Evolutionary conservation across 441 rosid genomes (phyloP).

Genomic region (Gossypium lobatum): DNA sequence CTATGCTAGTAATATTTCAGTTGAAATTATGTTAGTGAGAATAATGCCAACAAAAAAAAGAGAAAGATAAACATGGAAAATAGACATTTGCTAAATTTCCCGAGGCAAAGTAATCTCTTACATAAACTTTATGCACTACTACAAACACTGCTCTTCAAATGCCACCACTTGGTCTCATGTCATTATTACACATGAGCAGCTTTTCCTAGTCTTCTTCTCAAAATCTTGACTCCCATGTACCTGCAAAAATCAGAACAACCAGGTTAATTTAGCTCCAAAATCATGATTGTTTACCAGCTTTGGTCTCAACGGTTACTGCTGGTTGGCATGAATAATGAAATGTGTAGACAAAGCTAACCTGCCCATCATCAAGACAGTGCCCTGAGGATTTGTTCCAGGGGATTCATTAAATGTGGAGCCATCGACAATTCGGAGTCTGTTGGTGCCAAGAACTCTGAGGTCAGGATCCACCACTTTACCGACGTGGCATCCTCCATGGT

Average conservation of each 20-base stretch:
- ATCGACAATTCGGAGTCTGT: conserved; percentile 73
- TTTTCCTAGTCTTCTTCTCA: conserved; percentile 68
- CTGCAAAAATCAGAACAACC: conserved; percentile 33
- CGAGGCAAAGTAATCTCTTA: conserved; percentile 11
- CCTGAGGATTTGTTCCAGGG: conserved; percentile 98
- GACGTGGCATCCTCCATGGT: conserved; percentile 91
- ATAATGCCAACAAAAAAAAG: no score
- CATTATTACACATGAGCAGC: conserved; percentile 47
- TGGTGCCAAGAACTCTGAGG: conserved; percentile 58
- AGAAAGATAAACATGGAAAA: no score
- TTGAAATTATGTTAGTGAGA: no score
- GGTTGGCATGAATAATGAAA: neutral
- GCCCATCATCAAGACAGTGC: conserved; percentile 93
- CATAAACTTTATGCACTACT: conserved; percentile 4
- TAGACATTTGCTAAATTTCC: neutral
- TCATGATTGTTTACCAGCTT: neutral
- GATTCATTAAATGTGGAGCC: conserved; percentile 73
- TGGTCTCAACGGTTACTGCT: conserved; percentile 1
- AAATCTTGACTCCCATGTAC: conserved; percentile 88
- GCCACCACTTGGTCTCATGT: conserved; percentile 11
- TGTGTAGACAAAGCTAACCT: conserved; percentile 38
- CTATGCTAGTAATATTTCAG: no score
- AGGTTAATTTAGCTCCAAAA: neutral
- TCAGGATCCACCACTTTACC: conserved; percentile 63
- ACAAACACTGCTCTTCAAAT: conserved; percentile 8